Percentiles rank a stretch among this genome's conserved stretches.
Conservation (phyloP, 306 rosid species). For the Hippophae gyantsensis region DNA sequence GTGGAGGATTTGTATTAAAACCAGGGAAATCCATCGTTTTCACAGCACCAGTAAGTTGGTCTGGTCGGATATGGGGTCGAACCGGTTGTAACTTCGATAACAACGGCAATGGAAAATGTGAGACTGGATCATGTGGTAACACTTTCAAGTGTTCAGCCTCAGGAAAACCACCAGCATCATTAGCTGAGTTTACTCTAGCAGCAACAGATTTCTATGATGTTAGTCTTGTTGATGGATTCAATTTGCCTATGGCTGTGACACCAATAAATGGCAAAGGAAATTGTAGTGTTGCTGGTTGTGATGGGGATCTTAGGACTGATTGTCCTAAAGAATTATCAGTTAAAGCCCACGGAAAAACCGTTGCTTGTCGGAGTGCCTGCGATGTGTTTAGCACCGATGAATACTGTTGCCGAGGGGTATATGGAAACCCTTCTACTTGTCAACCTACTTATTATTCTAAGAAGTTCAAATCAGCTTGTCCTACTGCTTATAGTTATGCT, state of each 20-base stretch:
- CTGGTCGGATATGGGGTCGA: conserved; percentile 50
- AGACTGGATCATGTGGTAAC: conserved; percentile 54
- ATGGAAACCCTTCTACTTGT: conserved; percentile 32
- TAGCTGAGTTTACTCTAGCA: conserved; percentile 57
- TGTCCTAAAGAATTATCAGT: conserved; percentile 39
- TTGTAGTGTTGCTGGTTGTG: conserved; percentile 22
- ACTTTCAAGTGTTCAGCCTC: conserved; percentile 34
- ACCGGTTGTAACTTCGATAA: conserved; percentile 32
- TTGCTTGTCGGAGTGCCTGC: conserved; percentile 54
- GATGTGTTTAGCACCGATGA: conserved; percentile 35
- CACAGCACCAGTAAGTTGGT: conserved; percentile 48
- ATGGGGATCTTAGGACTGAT: conserved; percentile 22
- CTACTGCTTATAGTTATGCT: conserved; percentile 54
- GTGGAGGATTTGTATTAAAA: conserved; percentile 33
- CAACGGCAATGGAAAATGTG: conserved; percentile 32
- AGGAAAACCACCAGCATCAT: conserved; percentile 42
- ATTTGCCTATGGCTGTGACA: conserved; percentile 38
- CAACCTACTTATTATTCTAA: conserved; percentile 35
- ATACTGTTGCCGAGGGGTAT: conserved; percentile 44
- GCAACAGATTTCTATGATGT: conserved; percentile 44
- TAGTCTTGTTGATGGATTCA: conserved; percentile 66
- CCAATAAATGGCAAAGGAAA: conserved; percentile 25
- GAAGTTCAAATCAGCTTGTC: conserved; percentile 51
- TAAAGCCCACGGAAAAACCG: conserved; percentile 22
- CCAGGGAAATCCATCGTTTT: conserved; percentile 20